Evolutionary conservation across 2,329 filamentous ascomycete species (phyloP).

Genomic region (Epichloe aotearoae): DNA sequence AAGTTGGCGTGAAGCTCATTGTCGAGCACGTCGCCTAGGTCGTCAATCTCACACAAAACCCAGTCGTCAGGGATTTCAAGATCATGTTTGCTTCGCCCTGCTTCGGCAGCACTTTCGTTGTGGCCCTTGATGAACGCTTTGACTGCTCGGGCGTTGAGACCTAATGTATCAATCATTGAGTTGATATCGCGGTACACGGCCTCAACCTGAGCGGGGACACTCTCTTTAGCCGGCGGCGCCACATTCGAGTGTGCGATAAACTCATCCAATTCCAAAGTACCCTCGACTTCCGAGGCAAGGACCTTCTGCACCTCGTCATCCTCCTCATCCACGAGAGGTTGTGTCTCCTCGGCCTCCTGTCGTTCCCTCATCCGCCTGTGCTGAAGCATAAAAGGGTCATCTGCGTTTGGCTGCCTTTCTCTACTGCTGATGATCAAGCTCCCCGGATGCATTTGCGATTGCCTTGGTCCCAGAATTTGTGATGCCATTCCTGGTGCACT

Average conservation of each 20-base stretch:
- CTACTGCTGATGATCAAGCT: constrained; percentile 27
- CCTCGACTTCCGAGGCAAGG: constrained; percentile 45
- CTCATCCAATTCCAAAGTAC: constrained; percentile 49
- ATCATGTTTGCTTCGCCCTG: constrained; percentile 48
- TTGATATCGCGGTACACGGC: constrained; percentile 69
- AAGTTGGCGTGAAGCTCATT: constrained; percentile 50
- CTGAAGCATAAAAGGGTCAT: constrained; percentile 35
- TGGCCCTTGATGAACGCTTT: constrained; percentile 56
- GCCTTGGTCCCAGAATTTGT: constrained; percentile 33
- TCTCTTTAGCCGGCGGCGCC: constrained; percentile 38
- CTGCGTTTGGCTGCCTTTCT: constrained; percentile 19
- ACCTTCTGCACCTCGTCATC: constrained; percentile 54
- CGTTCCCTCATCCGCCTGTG: constrained; percentile 39
- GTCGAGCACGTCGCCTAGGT: constrained; percentile 52
- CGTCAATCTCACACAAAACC: constrained; percentile 62
- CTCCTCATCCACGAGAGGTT: constrained; percentile 51
- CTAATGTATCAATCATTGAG: constrained; percentile 87
- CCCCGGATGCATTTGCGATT: constrained; percentile 23
- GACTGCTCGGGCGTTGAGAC: constrained; percentile 64
- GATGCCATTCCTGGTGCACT: constrained; percentile 48
- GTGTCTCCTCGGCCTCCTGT: constrained; percentile 43
- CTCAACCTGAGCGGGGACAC: constrained; percentile 49
- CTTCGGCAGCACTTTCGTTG: constrained; percentile 36
- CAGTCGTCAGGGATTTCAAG: constrained; percentile 57
- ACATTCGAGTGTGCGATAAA: constrained; percentile 52